A percentile compares a stretch with the other conserved stretches of the same genome.
Conservation (phyloP, 768 basidiomycete genomes). For the Coprinellus micaceus region DNA sequence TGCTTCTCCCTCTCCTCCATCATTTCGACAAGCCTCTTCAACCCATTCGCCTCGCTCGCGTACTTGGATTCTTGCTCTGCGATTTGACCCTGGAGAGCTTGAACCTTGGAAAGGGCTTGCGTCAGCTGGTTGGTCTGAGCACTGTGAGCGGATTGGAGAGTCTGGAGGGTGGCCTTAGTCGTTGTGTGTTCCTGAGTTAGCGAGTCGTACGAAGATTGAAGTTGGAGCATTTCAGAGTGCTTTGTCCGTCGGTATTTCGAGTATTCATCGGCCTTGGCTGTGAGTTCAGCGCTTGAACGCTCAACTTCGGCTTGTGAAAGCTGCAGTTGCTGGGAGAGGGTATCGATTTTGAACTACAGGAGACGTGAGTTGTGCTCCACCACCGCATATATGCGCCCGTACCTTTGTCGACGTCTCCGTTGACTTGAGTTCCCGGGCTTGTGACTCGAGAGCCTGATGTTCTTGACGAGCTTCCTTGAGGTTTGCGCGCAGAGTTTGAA, state of each 20-base stretch:
- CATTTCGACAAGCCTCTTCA: constrained; percentile 73
- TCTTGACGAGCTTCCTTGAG: constrained; percentile 77
- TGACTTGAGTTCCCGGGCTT: constrained; percentile 70
- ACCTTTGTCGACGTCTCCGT: constrained; percentile 77
- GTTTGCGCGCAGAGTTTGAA: constrained; percentile 60
- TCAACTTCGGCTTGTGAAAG: constrained; percentile 75
- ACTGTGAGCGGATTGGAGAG: constrained; percentile 68
- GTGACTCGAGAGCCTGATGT: constrained; percentile 60
- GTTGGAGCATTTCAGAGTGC: constrained; percentile 68
- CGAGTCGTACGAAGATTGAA: constrained; percentile 77
- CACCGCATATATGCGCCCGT: constrained; percentile 9
- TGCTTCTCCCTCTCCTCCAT: constrained; percentile 88
- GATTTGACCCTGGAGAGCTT: constrained; percentile 70
- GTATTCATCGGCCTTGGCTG: constrained; percentile 75
- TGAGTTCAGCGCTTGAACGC: constrained; percentile 65
- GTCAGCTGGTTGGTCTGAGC: constrained; percentile 72
- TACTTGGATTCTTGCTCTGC: constrained; percentile 86
- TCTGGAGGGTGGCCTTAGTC: constrained; percentile 63
- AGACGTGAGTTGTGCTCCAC: neutral
- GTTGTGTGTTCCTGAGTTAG: constrained; percentile 65
- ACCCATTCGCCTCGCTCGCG: constrained; percentile 66
- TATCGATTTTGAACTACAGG: constrained; percentile 79
- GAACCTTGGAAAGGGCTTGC: constrained; percentile 70
- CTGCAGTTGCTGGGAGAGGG: constrained; percentile 75
- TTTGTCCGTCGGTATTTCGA: constrained; percentile 78